Evolutionary conservation across 2,329 filamentous ascomycete species (phyloP), one percentile per base, ranked within the genome.

Genomic region (Fusarium sp.): DNA sequence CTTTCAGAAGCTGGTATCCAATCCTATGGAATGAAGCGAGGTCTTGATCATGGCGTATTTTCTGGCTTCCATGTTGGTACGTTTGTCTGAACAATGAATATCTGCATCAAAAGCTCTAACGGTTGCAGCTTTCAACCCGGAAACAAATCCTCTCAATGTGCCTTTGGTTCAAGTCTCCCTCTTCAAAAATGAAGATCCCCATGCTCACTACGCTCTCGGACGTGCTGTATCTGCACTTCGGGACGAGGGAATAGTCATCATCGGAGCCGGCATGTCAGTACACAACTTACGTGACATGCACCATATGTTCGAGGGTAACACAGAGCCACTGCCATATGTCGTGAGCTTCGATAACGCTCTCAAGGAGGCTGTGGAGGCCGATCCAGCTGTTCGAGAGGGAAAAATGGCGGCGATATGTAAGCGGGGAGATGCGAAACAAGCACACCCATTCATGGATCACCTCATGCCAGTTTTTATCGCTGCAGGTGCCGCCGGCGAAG

Each of bases 11-110:
- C 88, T 2, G 89, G 88, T 3, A 91, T 93, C 71, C 83, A 87
- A 58, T 87, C 88, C 3, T 82, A 88, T 67, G 87, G 87, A 4
- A 86, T 90, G 1, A 86, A 88, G 49, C 84, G 92, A 44, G 92
- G 92, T 0, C 83, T 94, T 2, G 92, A 94, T 75, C 93, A 94
- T 77, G 93, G 93, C 25, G 91, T 94, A 29, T 94, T 91, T 86
- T 90, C 88, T 1, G 88, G 89, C 15, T 94, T 94, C 79, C 87
- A 84, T 69, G 85, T 86, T 22, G 77, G 77, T 77, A 56, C 13
- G 76, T 66, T 38, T 18, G 13, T n/a, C 6, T 36, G n/a, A 18
- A 29, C 22, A 39, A n/a, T 11, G 22, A 27, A 45, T 25, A 35
- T 33, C 9, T 25, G 38, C 17, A 12, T 42, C 2, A 17, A 18